Percentiles rank a stretch among this genome's conserved stretches.
phyloP scores from a whole-genome alignment of 169 alveolate genomes.

The Toxoplasma gondii region DNA sequence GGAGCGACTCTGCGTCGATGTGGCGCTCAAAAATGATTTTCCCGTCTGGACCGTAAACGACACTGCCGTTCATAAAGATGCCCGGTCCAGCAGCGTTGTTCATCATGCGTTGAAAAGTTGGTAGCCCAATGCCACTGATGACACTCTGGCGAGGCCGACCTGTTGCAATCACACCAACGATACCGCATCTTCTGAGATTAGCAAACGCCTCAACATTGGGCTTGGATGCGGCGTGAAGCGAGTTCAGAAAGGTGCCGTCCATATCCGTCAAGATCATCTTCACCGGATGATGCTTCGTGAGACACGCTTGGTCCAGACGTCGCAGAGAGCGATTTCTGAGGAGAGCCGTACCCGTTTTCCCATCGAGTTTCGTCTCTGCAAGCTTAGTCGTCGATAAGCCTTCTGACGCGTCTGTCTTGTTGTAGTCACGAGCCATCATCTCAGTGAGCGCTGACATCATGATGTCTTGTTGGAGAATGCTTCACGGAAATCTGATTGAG shows the following conservation, averaged over 20 bases:
- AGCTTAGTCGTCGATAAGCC: not conserved
- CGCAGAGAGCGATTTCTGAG: not conserved
- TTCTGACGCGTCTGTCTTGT: not conserved
- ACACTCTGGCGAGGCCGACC: slow-evolving; percentile 57
- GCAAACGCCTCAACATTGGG: slow-evolving; percentile 51
- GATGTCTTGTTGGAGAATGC: not conserved
- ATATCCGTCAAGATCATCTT: slow-evolving; percentile 56
- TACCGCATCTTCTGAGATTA: slow-evolving; percentile 29
- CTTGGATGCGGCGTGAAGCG: slow-evolving; percentile 43
- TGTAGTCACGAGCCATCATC: not conserved
- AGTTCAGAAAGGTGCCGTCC: slow-evolving; percentile 60
- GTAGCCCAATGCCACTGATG: slow-evolving; percentile 30
- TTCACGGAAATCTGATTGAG: not conserved
- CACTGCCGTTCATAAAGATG: slow-evolving; percentile 72
- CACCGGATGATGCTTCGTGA: slow-evolving; percentile 11
- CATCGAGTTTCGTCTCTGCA: not conserved
- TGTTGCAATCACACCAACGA: slow-evolving; percentile 51
- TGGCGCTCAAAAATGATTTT: slow-evolving; percentile 42
- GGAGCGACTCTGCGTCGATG: slow-evolving; percentile 54
- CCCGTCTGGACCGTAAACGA: slow-evolving; percentile 71
- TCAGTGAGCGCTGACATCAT: not conserved
- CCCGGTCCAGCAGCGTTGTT: slow-evolving; percentile 69
- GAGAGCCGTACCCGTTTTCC: not conserved
- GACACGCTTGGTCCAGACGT: not conserved
- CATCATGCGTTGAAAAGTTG: slow-evolving; percentile 18